These are phyloP conservation scores for Cichorium intybus DNA, from an alignment of 140 eudicot genomes.

Conservation along the genomic window DNA sequence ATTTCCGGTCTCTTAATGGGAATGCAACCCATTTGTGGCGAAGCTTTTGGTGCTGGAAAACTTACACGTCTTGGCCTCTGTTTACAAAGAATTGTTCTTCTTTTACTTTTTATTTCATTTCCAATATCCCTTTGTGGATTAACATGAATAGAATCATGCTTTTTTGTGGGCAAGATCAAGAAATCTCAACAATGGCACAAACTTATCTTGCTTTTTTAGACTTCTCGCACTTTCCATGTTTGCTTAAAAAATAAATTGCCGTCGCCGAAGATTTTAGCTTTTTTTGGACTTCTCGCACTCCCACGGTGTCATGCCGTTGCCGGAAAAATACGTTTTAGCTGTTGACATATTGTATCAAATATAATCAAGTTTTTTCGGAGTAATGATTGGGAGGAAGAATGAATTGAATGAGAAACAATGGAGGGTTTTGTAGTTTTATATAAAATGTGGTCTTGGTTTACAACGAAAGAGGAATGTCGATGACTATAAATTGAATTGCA, in stretches of 20 bases:
- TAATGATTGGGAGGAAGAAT: neutral
- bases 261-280: neutral
- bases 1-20: conserved; percentile 86
- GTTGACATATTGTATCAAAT: conserved; percentile 7
- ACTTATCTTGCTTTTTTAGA: conserved; percentile 26
- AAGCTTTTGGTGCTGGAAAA: conserved; percentile 74
- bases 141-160: conserved; percentile 52
- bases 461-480: no score
- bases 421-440: conserved; percentile 6
- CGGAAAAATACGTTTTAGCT: neutral
- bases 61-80: conserved; percentile 48
- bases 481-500: no score
- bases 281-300: conserved; percentile 45
- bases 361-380: neutral
- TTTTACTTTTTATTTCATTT: conserved; percentile 41
- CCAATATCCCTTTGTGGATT: conserved; percentile 66
- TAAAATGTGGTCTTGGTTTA: neutral
- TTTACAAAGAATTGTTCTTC: conserved; percentile 52
- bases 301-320: conserved; percentile 27
- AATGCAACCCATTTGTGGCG: conserved; percentile 87
- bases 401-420: neutral
- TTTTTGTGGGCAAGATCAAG: conserved; percentile 55
- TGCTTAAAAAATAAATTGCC: conserved; percentile 19
- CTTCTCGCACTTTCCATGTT: conserved; percentile 18
- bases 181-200: conserved; percentile 69